These are phyloP conservation scores for Perkinsela sp. DNA, from an alignment of 208 protist genomes.

Conservation along the genomic window DNA sequence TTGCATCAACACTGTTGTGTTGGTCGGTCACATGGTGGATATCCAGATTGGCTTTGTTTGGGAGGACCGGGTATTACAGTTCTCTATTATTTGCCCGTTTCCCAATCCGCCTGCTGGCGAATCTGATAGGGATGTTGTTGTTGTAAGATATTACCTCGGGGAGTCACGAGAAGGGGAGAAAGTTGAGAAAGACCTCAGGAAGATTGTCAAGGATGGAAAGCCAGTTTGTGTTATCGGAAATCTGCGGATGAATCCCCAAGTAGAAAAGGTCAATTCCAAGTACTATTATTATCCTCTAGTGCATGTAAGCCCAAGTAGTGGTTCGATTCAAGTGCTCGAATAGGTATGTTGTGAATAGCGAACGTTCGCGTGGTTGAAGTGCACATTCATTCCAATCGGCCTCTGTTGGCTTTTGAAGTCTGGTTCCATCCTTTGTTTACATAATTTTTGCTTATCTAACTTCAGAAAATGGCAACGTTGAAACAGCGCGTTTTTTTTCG, in stretches of 20 bases:
- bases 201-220: constrained; percentile 6
- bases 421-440: no score
- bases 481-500: no score
- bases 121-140: constrained; percentile 52
- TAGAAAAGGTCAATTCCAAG: constrained; percentile 23
- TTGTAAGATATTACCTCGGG: constrained; percentile 10
- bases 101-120: constrained; percentile 29
- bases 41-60: constrained; percentile 50
- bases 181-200: constrained; percentile 7
- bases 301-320: constrained; percentile 23
- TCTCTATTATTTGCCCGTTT: constrained; percentile 43
- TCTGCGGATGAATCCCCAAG: constrained; percentile 51
- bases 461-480: no score
- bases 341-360: no score
- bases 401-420: no score
- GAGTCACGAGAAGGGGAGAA: constrained; percentile 18
- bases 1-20: constrained; percentile 38
- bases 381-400: no score
- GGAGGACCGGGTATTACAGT: constrained; percentile 47
- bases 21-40: constrained; percentile 34
- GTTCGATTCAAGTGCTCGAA: constrained; percentile 8
- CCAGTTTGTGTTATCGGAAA: constrained; percentile 23
- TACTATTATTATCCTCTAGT: constrained; percentile 62
- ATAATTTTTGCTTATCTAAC: no score
- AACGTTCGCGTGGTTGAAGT: no score